Evolutionary conservation across 2,329 filamentous ascomycete genomes (phyloP).

Genomic region (Alternaria rosae): DNA sequence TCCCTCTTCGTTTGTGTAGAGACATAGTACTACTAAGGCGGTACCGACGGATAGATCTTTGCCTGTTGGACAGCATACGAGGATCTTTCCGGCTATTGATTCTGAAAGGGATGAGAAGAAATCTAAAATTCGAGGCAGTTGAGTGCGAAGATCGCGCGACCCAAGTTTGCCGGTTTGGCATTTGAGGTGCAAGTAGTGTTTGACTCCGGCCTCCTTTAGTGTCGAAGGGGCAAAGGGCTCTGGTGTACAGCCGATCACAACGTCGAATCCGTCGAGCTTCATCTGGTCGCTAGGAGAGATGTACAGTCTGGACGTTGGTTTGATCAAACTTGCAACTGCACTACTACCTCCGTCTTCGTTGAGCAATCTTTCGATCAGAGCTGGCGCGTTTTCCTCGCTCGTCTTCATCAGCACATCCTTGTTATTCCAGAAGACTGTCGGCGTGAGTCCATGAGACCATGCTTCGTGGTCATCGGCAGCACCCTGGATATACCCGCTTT

Average conservation of each 20-base stretch:
- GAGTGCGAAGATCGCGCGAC: conserved; percentile 79
- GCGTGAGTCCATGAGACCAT: conserved; percentile 84
- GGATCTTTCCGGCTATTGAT: conserved; percentile 10
- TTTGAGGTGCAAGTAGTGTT: conserved; percentile 64
- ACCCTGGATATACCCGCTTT: conserved; percentile 87
- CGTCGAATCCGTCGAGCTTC: conserved; percentile 48
- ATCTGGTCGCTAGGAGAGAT: conserved; percentile 51
- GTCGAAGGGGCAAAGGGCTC: conserved; percentile 42
- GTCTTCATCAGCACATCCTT: conserved; percentile 66
- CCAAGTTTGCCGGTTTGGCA: conserved; percentile 78
- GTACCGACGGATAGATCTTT: conserved; percentile 82
- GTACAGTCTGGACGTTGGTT: conserved; percentile 51
- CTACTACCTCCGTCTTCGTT: conserved; percentile 17
- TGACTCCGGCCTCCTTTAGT: conserved; percentile 35
- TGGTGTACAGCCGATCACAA: conserved; percentile 55
- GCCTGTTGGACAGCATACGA: conserved; percentile 76
- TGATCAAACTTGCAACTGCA: conserved; percentile 49
- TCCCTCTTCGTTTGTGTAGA: conserved; percentile 73
- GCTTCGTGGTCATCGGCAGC: conserved; percentile 94
- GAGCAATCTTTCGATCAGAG: conserved; percentile 58
- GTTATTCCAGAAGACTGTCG: conserved; percentile 80
- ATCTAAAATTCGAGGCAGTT: conserved; percentile 68
- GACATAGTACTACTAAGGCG: conserved; percentile 77
- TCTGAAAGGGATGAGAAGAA: conserved; percentile 53
- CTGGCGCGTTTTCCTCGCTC: conserved; percentile 69